These are phyloP conservation scores for Pleurozium schreberi DNA, from an alignment of 225 moss, liverwort and hornwort species.

Conservation along the genomic window DNA sequence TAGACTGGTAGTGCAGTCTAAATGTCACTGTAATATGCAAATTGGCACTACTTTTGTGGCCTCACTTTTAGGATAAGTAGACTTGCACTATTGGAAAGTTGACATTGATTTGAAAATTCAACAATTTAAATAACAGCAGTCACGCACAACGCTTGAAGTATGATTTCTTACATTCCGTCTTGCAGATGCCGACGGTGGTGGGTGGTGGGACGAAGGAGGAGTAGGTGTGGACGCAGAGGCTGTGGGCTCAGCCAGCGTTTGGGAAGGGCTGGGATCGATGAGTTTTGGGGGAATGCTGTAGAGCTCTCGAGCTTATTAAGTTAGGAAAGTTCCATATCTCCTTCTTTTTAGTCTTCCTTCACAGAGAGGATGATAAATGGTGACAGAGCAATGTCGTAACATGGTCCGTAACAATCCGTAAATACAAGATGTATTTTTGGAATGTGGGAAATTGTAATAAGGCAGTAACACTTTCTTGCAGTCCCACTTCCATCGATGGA, in stretches of 20 bases:
- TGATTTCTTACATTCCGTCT: background rate
- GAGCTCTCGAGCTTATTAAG: background rate
- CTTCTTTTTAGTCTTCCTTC: background rate
- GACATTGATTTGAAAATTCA: background rate
- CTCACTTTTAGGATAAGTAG: background rate
- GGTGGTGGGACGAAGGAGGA: slow-evolving; percentile 58
- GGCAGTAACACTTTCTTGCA: background rate
- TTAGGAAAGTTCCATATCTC: background rate
- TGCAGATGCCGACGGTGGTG: slow-evolving; percentile 56
- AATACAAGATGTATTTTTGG: background rate
- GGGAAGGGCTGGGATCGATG: slow-evolving; percentile 56
- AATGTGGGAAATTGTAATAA: background rate
- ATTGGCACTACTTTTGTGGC: background rate
- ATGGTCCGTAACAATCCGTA: background rate
- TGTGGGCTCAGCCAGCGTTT: slow-evolving; percentile 39
- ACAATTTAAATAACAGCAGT: background rate
- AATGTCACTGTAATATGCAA: background rate
- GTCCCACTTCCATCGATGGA: background rate
- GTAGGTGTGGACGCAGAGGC: slow-evolving; percentile 51
- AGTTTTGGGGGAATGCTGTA: slow-evolving; percentile 36
- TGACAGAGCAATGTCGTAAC: background rate
- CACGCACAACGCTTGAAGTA: background rate
- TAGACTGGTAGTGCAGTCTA: background rate
- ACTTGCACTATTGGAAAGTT: too few species aligned
- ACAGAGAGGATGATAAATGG: background rate